A percentile compares a stretch with the other conserved stretches of the same genome.
Evolutionary conservation across 345 rosid species (phyloP).

Genomic region (Brassica nigra): DNA sequence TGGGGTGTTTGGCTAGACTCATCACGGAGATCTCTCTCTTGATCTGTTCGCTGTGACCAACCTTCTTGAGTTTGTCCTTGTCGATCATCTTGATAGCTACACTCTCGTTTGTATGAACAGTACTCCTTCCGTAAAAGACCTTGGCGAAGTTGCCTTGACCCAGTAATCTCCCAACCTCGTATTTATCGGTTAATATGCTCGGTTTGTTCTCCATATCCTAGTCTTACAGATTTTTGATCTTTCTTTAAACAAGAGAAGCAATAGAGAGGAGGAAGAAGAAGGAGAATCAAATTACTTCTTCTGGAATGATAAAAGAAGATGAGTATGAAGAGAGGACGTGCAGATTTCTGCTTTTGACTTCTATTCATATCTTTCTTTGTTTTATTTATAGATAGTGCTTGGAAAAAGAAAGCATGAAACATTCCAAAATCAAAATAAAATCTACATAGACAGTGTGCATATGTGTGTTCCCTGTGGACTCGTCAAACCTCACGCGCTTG

Average conservation of each 20-base stretch:
- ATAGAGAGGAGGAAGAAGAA: neutral
- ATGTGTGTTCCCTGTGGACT: constrained; percentile 7
- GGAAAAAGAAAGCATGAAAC: neutral
- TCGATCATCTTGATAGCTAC: constrained; percentile 80
- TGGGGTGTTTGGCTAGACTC: constrained; percentile 71
- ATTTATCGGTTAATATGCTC: constrained; percentile 60
- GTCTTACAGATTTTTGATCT: neutral
- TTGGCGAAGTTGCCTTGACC: constrained; percentile 89
- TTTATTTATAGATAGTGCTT: neutral
- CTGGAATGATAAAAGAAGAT: neutral
- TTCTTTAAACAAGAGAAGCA: neutral
- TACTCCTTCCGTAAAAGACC: constrained; percentile 67
- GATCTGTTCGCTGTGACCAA: constrained; percentile 64
- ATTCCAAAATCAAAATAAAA: neutral
- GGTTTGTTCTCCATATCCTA: constrained; percentile 74
- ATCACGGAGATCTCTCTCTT: constrained; percentile 78
- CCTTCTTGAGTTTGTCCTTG: constrained; percentile 63
- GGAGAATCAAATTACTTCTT: constrained; percentile 9
- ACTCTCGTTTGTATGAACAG: constrained; percentile 47
- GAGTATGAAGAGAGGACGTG: neutral
- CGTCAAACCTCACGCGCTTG: constrained; percentile 18
- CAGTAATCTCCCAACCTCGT: constrained; percentile 67
- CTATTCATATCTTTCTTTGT: constrained; percentile 10
- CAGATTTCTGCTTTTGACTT: constrained; percentile 24
- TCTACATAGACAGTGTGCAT: neutral